These are phyloP conservation scores for Ascochyta viciae-villosae DNA, from an alignment of 2,329 filamentous ascomycete genomes.

Conservation along the genomic window DNA sequence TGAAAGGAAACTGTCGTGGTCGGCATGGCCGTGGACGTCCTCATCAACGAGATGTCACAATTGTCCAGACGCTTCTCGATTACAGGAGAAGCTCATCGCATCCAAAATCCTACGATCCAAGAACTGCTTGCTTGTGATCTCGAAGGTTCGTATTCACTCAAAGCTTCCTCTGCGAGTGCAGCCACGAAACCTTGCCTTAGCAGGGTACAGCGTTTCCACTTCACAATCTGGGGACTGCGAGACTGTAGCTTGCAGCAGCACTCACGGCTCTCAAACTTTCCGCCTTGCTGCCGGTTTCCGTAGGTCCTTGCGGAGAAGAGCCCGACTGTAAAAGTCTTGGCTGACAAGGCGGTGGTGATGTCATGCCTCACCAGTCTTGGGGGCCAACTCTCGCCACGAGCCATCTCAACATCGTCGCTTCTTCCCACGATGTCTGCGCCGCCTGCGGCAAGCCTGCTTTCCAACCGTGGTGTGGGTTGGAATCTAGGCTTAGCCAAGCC, in stretches of 20 bases:
- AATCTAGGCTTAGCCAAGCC: constrained; percentile 11
- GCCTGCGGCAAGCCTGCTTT: neutral
- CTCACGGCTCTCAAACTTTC: neutral
- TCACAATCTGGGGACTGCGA: neutral
- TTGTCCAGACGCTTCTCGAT: too few species aligned
- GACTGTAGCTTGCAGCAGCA: neutral
- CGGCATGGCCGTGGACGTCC: too few species aligned
- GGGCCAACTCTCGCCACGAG: neutral
- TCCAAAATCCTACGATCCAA: too few species aligned
- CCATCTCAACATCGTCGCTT: neutral
- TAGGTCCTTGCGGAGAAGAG: neutral
- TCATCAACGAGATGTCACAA: too few species aligned
- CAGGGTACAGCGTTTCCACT: too few species aligned
- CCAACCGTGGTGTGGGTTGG: neutral
- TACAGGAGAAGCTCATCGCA: too few species aligned
- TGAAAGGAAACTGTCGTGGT: too few species aligned
- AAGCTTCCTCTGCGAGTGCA: neutral
- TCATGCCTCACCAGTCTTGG: neutral
- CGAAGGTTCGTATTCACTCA: neutral
- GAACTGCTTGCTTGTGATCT: too few species aligned
- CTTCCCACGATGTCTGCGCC: neutral
- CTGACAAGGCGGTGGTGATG: constrained; percentile 3
- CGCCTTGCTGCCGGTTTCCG: neutral
- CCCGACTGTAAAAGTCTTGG: constrained; percentile 4
- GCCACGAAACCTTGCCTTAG: too few species aligned